Evolutionary conservation across 495 filamentous ascomycete species (phyloP).

Genomic region (Glutinoglossum americanum): DNA sequence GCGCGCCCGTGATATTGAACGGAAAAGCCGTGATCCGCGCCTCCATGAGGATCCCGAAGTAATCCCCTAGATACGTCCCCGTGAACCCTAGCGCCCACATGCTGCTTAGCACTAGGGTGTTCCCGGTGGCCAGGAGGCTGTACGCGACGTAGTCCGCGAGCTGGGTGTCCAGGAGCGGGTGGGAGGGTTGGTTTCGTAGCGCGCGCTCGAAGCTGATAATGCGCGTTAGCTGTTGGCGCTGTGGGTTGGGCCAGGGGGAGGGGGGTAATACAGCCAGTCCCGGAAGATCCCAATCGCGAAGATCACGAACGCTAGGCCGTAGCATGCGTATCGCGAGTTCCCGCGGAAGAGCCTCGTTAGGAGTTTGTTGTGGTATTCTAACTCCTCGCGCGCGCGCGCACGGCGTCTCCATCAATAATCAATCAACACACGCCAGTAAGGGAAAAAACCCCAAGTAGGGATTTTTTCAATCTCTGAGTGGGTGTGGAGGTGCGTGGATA

Average conservation of each 20-base stretch:
- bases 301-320: slow-evolving; percentile 68
- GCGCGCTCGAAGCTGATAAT: slow-evolving; percentile 39
- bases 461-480: too few relatives aligned
- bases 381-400: too few relatives aligned
- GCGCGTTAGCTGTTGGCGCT: background rate
- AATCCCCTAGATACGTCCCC: slow-evolving; percentile 92
- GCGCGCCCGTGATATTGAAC: slow-evolving; percentile 78
- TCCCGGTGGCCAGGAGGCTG: slow-evolving; percentile 48
- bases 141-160: slow-evolving; percentile 37
- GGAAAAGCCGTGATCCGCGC: slow-evolving; percentile 80
- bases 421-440: too few relatives aligned
- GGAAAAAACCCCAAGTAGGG: too few relatives aligned
- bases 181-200: slow-evolving; percentile 54
- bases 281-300: slow-evolving; percentile 80
- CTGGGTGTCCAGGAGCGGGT: slow-evolving; percentile 33
- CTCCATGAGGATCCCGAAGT: slow-evolving; percentile 97
- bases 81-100: slow-evolving; percentile 92
- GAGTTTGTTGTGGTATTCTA: slow-evolving; percentile 79
- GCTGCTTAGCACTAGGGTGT: slow-evolving; percentile 63
- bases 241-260: slow-evolving; percentile 8
- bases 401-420: too few relatives aligned
- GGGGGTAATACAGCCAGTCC: slow-evolving; percentile 35
- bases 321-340: slow-evolving; percentile 65
- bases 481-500: too few relatives aligned
- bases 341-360: slow-evolving; percentile 73